These are phyloP conservation scores for Hymenoscyphus scutula DNA, from an alignment of 2,329 filamentous ascomycete genomes.

Conservation along the genomic window DNA sequence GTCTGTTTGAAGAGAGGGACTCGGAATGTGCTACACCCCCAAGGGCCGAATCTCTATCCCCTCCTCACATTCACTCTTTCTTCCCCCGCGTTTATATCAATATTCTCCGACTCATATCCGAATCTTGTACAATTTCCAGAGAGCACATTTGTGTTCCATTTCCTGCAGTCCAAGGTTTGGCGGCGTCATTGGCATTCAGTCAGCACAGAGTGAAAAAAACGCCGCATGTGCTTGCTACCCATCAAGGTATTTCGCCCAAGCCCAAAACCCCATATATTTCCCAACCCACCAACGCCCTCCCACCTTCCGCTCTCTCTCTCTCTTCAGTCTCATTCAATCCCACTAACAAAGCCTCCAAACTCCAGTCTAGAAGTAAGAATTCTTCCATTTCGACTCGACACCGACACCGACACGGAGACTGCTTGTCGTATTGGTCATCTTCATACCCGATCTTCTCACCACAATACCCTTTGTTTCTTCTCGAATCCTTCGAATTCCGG, in stretches of 20 bases:
- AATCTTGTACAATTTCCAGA: not conserved
- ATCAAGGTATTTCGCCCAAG: slow-evolving; percentile 4
- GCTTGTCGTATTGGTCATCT: not conserved
- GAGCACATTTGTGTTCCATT: not conserved
- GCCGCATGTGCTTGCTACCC: slow-evolving; percentile 1
- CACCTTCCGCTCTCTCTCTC: not conserved
- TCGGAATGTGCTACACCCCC: too few relatives aligned
- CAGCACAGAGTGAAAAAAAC: slow-evolving; percentile 1
- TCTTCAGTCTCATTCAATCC: not conserved
- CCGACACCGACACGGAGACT: not conserved
- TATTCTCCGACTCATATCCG: not conserved
- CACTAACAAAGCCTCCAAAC: not conserved
- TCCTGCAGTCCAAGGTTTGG: not conserved
- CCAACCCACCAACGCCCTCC: not conserved
- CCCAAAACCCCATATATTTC: slow-evolving; percentile 1
- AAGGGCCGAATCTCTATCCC: too few relatives aligned
- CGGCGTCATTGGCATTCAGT: not conserved
- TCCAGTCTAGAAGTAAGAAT: not conserved
- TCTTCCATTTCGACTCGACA: not conserved
- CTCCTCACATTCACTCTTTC: too few relatives aligned
- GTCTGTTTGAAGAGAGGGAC: too few relatives aligned
- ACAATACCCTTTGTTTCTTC: slow-evolving; percentile 11
- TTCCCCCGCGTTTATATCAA: too few relatives aligned
- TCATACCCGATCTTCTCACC: not conserved
- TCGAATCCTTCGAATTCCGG: not conserved